Evolutionary conservation across 306 rosid genomes (phyloP).

Genomic region (Glycine latifolia): DNA sequence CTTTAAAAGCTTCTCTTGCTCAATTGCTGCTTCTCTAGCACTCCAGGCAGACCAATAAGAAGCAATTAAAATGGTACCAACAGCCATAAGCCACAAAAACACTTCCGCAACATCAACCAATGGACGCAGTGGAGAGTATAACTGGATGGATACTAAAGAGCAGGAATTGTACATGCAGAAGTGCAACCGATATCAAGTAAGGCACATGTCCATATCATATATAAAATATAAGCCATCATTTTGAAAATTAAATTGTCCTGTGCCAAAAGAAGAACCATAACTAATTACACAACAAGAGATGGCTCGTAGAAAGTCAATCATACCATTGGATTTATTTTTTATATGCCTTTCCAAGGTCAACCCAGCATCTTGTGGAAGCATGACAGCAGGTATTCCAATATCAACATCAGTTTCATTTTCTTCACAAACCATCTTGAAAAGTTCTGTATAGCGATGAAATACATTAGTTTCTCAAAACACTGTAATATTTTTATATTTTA

Average conservation of each 20-base stretch:
- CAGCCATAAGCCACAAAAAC: conserved; percentile 99
- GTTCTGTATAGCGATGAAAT: conserved; percentile 63
- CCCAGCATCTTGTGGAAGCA: conserved; percentile 97
- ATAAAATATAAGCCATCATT: neutral
- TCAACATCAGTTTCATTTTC: conserved; percentile 71
- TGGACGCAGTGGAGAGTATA: conserved; percentile 96
- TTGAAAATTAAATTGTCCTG: conserved; percentile 15
- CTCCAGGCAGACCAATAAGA: conserved; percentile 99
- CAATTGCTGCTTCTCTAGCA: conserved; percentile 88
- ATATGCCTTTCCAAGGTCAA: conserved; percentile 65
- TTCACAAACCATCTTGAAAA: conserved; percentile 99
- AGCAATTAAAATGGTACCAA: conserved; percentile 90
- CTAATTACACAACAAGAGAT: conserved; percentile 33
- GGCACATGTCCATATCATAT: conserved; percentile 29
- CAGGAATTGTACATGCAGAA: conserved; percentile 50
- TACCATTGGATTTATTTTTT: conserved; percentile 67
- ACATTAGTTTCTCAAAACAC: neutral
- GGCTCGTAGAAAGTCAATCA: conserved; percentile 29
- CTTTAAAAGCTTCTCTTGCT: conserved; percentile 89
- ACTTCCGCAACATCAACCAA: conserved; percentile 96
- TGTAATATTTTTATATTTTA: too few relatives aligned
- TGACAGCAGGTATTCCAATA: conserved; percentile 90
- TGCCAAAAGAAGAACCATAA: conserved; percentile 23
- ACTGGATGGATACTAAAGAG: conserved; percentile 86
- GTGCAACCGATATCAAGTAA: conserved; percentile 38